Percentiles rank a stretch among this genome's conserved stretches.
phyloP scores from a whole-genome alignment of 2,329 filamentous ascomycete species.

The Ploettnerulaceae sp. region DNA sequence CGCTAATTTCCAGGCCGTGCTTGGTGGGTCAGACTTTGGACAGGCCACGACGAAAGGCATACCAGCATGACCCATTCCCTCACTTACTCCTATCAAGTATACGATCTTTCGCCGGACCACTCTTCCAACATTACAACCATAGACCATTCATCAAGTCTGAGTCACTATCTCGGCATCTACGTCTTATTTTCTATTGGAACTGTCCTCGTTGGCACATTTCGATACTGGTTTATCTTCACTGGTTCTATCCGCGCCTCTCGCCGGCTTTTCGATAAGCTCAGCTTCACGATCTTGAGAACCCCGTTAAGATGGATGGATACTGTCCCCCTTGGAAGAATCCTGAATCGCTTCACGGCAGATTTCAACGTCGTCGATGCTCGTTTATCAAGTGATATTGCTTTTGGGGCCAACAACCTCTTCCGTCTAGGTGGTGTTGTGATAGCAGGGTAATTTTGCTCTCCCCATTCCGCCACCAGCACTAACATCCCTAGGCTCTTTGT shows the following conservation, averaged over 20 bases:
- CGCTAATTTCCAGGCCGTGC: slow-evolving; percentile 40
- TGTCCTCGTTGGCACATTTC: slow-evolving; percentile 54
- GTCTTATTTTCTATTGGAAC: slow-evolving; percentile 52
- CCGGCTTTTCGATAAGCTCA: slow-evolving; percentile 60
- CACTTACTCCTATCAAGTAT: slow-evolving; percentile 43
- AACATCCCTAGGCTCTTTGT: slow-evolving; percentile 51
- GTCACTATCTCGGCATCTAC: slow-evolving; percentile 66
- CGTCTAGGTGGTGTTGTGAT: slow-evolving; percentile 61
- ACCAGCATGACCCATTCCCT: slow-evolving; percentile 22
- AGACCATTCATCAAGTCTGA: slow-evolving; percentile 37
- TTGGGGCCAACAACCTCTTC: slow-evolving; percentile 55
- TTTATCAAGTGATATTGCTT: slow-evolving; percentile 58
- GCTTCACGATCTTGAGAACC: slow-evolving; percentile 62
- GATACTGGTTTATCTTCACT: slow-evolving; percentile 58
- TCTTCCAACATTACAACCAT: not conserved
- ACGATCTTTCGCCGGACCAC: slow-evolving; percentile 35
- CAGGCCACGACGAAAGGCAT: slow-evolving; percentile 40
- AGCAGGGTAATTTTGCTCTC: slow-evolving; percentile 43
- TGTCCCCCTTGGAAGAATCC: slow-evolving; percentile 67
- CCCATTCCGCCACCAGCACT: slow-evolving; percentile 52
- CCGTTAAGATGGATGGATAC: slow-evolving; percentile 79
- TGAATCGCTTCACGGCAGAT: slow-evolving; percentile 75
- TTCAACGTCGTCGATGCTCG: slow-evolving; percentile 69
- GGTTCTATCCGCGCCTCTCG: slow-evolving; percentile 67
- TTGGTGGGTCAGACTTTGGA: slow-evolving; percentile 64